Percentiles rank a stretch among this genome's conserved stretches.
These are phyloP conservation scores for Sporothrix globosa DNA, from an alignment of 2,329 filamentous ascomycete species.

Conservation along the genomic window DNA sequence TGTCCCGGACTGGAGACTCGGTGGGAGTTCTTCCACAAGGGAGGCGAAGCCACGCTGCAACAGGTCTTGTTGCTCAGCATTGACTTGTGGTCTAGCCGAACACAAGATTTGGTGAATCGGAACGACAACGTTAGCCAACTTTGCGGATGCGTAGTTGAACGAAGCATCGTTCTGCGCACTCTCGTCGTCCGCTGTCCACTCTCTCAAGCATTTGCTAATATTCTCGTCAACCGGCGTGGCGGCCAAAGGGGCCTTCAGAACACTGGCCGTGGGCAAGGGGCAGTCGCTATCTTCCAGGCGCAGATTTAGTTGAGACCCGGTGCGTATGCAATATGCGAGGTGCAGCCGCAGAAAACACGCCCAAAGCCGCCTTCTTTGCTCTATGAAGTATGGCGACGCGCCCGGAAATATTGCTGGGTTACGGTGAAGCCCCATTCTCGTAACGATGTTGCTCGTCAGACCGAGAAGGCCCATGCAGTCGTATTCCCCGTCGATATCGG, in stretches of 20 bases:
- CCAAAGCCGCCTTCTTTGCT: conserved; percentile 37
- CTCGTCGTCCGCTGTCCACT: conserved; percentile 8
- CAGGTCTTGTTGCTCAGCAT: conserved; percentile 1
- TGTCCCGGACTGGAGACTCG: conserved; percentile 19
- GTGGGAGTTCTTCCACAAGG: conserved; percentile 14
- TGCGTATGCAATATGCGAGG: conserved; percentile 36
- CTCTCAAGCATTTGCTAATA: neutral
- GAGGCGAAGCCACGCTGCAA: conserved; percentile 15
- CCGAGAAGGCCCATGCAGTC: conserved; percentile 3
- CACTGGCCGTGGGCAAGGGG: conserved; percentile 22
- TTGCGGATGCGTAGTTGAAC: neutral
- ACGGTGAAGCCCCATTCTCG: conserved; percentile 37
- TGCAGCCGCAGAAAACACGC: conserved; percentile 35
- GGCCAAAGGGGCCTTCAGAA: neutral
- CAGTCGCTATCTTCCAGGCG: conserved; percentile 38
- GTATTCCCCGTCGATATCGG: conserved; percentile 29
- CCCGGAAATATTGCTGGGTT: conserved; percentile 35
- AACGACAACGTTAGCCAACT: neutral
- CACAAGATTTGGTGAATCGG: conserved; percentile 30
- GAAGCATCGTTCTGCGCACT: conserved; percentile 20
- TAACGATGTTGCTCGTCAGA: conserved; percentile 31
- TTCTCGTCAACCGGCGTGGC: neutral
- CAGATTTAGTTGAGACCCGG: conserved; percentile 35
- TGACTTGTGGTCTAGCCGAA: conserved; percentile 20
- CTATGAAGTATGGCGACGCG: conserved; percentile 35